A percentile compares a stretch with the other conserved stretches of the same genome.
Evolutionary conservation across 164 flowering plant genomes (phyloP).

Genomic region (Pachysandra terminalis): DNA sequence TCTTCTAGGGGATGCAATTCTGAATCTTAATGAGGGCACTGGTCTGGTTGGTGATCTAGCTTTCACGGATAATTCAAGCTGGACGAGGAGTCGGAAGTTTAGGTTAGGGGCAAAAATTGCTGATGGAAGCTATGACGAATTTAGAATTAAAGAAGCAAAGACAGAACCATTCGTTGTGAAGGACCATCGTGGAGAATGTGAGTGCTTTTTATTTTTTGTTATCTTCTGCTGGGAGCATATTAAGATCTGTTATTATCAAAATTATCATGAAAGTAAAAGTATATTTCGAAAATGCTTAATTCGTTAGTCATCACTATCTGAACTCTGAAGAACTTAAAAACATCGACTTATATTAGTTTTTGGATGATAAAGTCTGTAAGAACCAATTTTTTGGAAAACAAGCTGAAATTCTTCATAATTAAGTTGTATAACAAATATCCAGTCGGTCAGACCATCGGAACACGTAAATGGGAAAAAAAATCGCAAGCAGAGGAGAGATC

Average conservation of each 20-base stretch:
- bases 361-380: too few relatives aligned
- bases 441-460: too few relatives aligned
- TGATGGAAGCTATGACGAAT: slow-evolving; percentile 31
- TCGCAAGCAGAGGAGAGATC: too few relatives aligned
- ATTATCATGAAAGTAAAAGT: neutral
- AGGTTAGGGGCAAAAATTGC: slow-evolving; percentile 56
- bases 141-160: slow-evolving; percentile 53
- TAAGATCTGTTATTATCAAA: neutral
- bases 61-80: slow-evolving; percentile 60
- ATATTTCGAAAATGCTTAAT: too few relatives aligned
- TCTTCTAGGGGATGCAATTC: slow-evolving; percentile 45
- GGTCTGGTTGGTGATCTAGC: slow-evolving; percentile 49
- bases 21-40: slow-evolving; percentile 43
- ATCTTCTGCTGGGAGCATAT: neutral
- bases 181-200: slow-evolving; percentile 71
- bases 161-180: slow-evolving; percentile 63
- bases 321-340: too few relatives aligned
- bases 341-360: too few relatives aligned
- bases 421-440: too few relatives aligned
- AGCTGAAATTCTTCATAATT: too few relatives aligned
- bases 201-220: slow-evolving; percentile 20
- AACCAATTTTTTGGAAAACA: too few relatives aligned
- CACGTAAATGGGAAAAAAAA: too few relatives aligned
- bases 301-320: too few relatives aligned
- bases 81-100: slow-evolving; percentile 62